Conservation (phyloP, 345 rosid species). For the Trapa bicornis region DNA sequence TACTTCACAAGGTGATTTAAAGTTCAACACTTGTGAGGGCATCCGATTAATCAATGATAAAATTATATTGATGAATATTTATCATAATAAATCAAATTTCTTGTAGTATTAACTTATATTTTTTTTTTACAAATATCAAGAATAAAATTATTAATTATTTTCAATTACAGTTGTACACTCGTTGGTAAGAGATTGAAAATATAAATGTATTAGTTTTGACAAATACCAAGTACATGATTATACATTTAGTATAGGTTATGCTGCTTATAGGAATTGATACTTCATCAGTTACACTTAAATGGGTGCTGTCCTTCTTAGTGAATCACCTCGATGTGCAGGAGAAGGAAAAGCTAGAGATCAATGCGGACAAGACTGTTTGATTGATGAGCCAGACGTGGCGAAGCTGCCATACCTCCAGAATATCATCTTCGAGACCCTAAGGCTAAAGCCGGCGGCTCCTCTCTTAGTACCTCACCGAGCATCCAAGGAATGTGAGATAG, state of each 20-base stretch:
- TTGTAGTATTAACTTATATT: no score
- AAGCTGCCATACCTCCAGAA: slow-evolving; percentile 30
- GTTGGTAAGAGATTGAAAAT: no score
- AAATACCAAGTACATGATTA: no score
- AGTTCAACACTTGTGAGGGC: no score
- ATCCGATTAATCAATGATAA: no score
- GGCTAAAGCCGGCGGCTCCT: slow-evolving; percentile 29
- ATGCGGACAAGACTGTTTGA: slow-evolving; percentile 17
- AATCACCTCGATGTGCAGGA: slow-evolving; percentile 22
- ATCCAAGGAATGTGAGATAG: slow-evolving; percentile 29
- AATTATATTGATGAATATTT: no score
- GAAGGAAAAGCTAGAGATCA: slow-evolving; percentile 27
- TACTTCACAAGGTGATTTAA: no score
- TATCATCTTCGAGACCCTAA: slow-evolving; percentile 30
- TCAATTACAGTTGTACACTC: no score
- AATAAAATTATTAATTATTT: no score
- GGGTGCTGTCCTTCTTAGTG: slow-evolving; percentile 33
- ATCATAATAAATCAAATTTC: no score
- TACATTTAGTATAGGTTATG: slow-evolving; percentile 11
- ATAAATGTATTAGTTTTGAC: not conserved
- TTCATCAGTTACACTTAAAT: slow-evolving; percentile 26
- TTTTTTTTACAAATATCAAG: no score
- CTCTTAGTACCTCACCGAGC: slow-evolving; percentile 25
- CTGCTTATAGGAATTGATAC: slow-evolving; percentile 37
- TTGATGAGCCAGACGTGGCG: slow-evolving; percentile 23